Base-by-base conservation (phyloP, 495 filamentous ascomycete genomes). In the Xylaria grammica region DNA sequence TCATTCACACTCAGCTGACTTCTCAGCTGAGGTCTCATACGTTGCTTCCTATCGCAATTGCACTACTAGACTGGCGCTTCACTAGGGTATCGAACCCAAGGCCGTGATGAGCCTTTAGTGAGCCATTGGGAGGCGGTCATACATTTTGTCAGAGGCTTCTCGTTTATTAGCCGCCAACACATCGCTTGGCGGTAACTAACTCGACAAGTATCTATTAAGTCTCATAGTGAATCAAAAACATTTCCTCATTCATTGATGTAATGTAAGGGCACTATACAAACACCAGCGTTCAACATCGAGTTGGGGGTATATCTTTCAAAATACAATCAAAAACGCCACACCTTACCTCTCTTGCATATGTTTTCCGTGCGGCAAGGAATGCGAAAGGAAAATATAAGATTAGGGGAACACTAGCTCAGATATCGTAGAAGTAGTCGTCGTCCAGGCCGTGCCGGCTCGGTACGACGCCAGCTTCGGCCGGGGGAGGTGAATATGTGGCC, bases 341-440 rank as follows among this genome's bases (percentile, higher is more conserved):
- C 34, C n/a, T 45, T 30, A 27, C n/a, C 34, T 34, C 26, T 55
- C 40, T 22, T 22, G 15, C 26, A 17, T 50, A 10, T 13, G 34
- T 15, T 24, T 26, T 48, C 11, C n/a, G 24, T 24, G 60, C 24
- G 24, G 38, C 13, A 17, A 26, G 29, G 17, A 46, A 13, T 15
- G 36, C 52, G 22, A 63, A 20, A 44, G 8, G 11, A 8, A 63
- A 38, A 9, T 27, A 4, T 20, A 29, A 46, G 15, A 53, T 17
- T 0, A 48, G 32, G 17, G 45, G 56, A 20, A 20, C 1, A 27
- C 42, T 38, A 22, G 2, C 24, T 78, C 68, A 87, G 67, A 89
- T 84, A 67, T 87, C 85, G 73, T 88, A 91, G 73, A 82, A 90
- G 70, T 89, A 91, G 72, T 90, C 86, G 65, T 89, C 88, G 74